Evolutionary conservation across 805 yeast genomes (phyloP).

Genomic region (Saccharomyces jurei): DNA sequence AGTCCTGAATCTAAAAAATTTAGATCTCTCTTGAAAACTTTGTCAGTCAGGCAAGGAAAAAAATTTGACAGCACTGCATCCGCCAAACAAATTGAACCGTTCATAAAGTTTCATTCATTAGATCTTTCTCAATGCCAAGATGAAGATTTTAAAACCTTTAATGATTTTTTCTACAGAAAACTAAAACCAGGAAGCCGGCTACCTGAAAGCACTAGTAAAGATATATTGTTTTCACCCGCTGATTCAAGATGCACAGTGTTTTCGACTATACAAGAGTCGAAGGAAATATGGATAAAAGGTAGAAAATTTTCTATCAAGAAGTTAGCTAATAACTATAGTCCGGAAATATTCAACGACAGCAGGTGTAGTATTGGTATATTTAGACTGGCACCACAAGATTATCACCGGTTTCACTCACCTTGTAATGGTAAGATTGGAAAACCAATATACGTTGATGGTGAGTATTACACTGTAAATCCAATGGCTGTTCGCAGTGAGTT

Average conservation of each 20-base stretch:
- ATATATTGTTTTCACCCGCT: slow-evolving; percentile 67
- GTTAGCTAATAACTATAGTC: slow-evolving; percentile 35
- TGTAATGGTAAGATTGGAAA: slow-evolving; percentile 66
- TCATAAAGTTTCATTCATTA: slow-evolving; percentile 74
- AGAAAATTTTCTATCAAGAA: slow-evolving; percentile 59
- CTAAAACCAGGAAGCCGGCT: slow-evolving; percentile 65
- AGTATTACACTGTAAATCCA: slow-evolving; percentile 92
- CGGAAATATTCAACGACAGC: slow-evolving; percentile 34
- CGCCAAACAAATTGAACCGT: slow-evolving; percentile 58
- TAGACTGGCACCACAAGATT: slow-evolving; percentile 93
- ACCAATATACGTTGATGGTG: slow-evolving; percentile 70
- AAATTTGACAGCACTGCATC: slow-evolving; percentile 73
- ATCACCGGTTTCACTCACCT: slow-evolving; percentile 88
- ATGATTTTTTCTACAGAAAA: slow-evolving; percentile 80
- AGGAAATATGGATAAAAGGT: slow-evolving; percentile 85
- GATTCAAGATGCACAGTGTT: slow-evolving; percentile 81
- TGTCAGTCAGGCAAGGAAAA: slow-evolving; percentile 73
- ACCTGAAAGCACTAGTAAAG: slow-evolving; percentile 47
- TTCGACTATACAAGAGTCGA: slow-evolving; percentile 49
- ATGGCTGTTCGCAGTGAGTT: slow-evolving; percentile 87
- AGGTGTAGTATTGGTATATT: slow-evolving; percentile 67
- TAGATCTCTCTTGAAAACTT: slow-evolving; percentile 49
- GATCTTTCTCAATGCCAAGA: slow-evolving; percentile 66
- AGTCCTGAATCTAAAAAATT: slow-evolving; percentile 51
- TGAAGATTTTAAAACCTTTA: slow-evolving; percentile 56